These are phyloP conservation scores for Canavalia gladiata DNA, from an alignment of 306 rosid species.

Conservation along the genomic window DNA sequence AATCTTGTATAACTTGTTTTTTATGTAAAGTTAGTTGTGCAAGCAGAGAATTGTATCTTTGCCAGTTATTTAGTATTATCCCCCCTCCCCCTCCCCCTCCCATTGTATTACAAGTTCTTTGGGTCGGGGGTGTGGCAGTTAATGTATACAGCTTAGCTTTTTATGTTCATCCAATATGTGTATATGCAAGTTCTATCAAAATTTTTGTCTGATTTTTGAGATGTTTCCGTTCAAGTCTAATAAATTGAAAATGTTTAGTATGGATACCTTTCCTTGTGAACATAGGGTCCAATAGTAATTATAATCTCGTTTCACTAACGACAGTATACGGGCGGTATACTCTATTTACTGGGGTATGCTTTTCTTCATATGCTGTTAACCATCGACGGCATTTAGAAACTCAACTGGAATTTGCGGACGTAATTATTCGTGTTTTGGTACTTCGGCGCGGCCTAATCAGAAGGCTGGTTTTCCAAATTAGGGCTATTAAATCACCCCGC, in stretches of 20 bases:
- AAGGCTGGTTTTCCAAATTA: too few relatives aligned
- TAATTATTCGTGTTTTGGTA: too few relatives aligned
- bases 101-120: neutral
- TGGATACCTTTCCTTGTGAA: neutral
- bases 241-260: constrained; percentile 14
- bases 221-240: neutral
- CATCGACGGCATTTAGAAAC: too few relatives aligned
- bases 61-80: constrained; percentile 26
- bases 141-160: constrained; percentile 45
- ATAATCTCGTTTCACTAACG: neutral
- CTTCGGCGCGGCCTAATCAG: too few relatives aligned
- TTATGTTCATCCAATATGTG: constrained; percentile 30
- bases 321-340: neutral
- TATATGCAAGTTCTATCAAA: constrained; percentile 30
- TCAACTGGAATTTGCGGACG: too few relatives aligned
- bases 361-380: too few relatives aligned
- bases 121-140: constrained; percentile 42
- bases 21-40: constrained; percentile 30
- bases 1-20: constrained; percentile 16
- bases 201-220: constrained; percentile 37
- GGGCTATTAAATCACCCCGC: too few relatives aligned
- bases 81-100: constrained; percentile 1
- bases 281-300: constrained; percentile 4
- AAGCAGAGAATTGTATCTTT: constrained; percentile 39
- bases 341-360: neutral